Percentiles rank a stretch among this genome's conserved stretches.
phyloP scores from a whole-genome alignment of 2,329 filamentous ascomycete species.

The Pseudonectria buxi region DNA sequence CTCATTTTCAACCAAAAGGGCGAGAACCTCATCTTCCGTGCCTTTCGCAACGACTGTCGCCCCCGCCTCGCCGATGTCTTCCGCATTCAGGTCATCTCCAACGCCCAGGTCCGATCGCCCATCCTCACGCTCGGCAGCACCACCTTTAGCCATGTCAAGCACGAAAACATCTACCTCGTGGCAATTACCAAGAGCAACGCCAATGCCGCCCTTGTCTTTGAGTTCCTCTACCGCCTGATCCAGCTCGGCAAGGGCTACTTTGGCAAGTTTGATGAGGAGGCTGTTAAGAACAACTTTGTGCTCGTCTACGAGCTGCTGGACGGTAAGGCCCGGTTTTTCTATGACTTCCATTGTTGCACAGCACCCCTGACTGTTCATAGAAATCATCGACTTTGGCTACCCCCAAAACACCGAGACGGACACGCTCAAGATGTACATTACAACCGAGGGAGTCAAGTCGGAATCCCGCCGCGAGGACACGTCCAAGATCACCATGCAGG shows the following conservation, averaged over 20 bases:
- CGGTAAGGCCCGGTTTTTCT: slow-evolving; percentile 49
- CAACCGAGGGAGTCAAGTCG: slow-evolving; percentile 95
- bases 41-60: slow-evolving; percentile 97
- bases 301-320: slow-evolving; percentile 95
- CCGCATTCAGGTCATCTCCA: slow-evolving; percentile 98
- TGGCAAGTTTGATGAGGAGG: slow-evolving; percentile 98
- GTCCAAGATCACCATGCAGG: slow-evolving; percentile 98
- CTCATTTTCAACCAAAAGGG: slow-evolving; percentile 99
- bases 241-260: slow-evolving; percentile 92
- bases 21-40: slow-evolving; percentile 98
- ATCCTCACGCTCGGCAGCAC: slow-evolving; percentile 96
- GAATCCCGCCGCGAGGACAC: slow-evolving; percentile 83
- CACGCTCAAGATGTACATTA: slow-evolving; percentile 99
- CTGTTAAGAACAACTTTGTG: slow-evolving; percentile 99
- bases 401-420: slow-evolving; percentile 98
- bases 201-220: slow-evolving; percentile 95
- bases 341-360: no score
- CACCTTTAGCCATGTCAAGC: slow-evolving; percentile 98
- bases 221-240: slow-evolving; percentile 92
- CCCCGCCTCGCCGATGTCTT: slow-evolving; percentile 97
- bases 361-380: slow-evolving; percentile 37
- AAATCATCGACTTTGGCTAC: slow-evolving; percentile 98
- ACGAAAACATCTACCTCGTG: slow-evolving; percentile 97
- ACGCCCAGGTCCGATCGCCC: slow-evolving; percentile 92
- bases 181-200: slow-evolving; percentile 98